These are phyloP conservation scores for Casuarina equisetifolia DNA, from an alignment of 306 rosid species.

Conservation along the genomic window DNA sequence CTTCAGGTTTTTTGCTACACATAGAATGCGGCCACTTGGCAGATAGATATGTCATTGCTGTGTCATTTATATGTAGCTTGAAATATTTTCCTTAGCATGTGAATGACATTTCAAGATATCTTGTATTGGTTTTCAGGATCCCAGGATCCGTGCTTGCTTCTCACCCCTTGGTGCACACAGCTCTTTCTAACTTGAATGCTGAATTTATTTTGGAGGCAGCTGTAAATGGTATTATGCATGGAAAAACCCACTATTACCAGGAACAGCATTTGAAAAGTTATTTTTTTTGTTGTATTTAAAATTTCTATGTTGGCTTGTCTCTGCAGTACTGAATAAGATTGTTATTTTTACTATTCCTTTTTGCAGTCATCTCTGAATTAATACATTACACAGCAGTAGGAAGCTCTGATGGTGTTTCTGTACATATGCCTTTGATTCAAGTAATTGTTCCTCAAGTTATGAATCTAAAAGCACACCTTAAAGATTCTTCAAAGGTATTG, in stretches of 20 bases:
- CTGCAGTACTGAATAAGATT: conserved; percentile 13
- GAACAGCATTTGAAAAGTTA: conserved; percentile 1
- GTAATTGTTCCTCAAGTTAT: conserved; percentile 92
- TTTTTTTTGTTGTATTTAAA: background rate
- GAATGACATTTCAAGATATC: conserved; percentile 1
- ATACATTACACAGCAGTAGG: conserved; percentile 87
- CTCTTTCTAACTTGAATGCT: conserved; percentile 87
- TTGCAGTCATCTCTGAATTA: conserved; percentile 94
- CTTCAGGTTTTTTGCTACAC: background rate
- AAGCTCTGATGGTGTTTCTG: conserved; percentile 66
- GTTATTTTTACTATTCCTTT: conserved; percentile 2
- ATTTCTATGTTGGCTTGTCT: background rate
- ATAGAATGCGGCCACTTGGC: background rate
- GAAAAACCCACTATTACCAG: conserved; percentile 3
- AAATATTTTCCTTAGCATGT: background rate
- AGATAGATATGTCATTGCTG: background rate
- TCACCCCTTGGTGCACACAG: conserved; percentile 90
- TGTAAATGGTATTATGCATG: conserved; percentile 70
- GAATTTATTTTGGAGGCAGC: conserved; percentile 93
- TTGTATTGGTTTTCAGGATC: conserved; percentile 62
- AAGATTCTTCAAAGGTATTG: conserved; percentile 89
- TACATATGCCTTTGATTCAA: conserved; percentile 91
- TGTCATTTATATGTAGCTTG: background rate
- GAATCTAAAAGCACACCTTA: conserved; percentile 86
- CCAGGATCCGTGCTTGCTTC: conserved; percentile 87